Evolutionary conservation across 495 filamentous ascomycete species (phyloP), one percentile per base, ranked within the genome.

Genomic region (Penicillium ucsense): DNA sequence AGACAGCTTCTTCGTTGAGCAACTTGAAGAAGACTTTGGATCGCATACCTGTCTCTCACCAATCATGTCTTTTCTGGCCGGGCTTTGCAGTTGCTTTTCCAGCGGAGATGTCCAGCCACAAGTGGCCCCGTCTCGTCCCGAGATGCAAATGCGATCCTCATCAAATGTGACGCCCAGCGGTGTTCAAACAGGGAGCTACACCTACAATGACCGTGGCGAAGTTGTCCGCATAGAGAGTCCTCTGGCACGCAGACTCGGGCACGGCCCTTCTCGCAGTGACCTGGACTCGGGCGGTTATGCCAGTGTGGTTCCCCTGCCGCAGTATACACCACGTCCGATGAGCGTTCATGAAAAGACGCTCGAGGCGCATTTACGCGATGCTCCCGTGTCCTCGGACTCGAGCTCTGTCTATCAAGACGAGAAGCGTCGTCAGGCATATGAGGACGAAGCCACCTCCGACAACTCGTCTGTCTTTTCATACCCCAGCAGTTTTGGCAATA

Each of bases 401-500:
- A 12, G 41, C 10, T 29, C 31, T 12, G 52, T 47, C 36, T 36
- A 44, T 34, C 41, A 53, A 1, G 64, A 71, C 28, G 67, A 71
- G 46, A 74, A 74, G 39, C 52, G 47, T 38, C 54, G 54, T 35
- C 47, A 58, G n/a, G 45, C 51, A 12, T 60, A 64, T 42, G 50
- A 62, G 8, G 67, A 65, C 11, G 68, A 69, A 28, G 48, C 59
- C 36, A 58, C 61, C 0, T 65, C 67, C 3, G 68, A 72, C 47
- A 61, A 53, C 41, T 71, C 70, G 20, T 74, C 70, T 6, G 62
- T 63, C 9, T 54, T 70, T 49, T 74, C 70, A 8, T 74, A 70
- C 47, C 64, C 68, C 3, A 74, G 70, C 49, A 72, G 67, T 43
- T 74, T 68, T 50, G 70, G 70, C 6, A 71, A 74, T 45, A 74